These are phyloP conservation scores for Sordariomycetes sp. DNA, from an alignment of 2,329 filamentous ascomycete species.

Conservation along the genomic window DNA sequence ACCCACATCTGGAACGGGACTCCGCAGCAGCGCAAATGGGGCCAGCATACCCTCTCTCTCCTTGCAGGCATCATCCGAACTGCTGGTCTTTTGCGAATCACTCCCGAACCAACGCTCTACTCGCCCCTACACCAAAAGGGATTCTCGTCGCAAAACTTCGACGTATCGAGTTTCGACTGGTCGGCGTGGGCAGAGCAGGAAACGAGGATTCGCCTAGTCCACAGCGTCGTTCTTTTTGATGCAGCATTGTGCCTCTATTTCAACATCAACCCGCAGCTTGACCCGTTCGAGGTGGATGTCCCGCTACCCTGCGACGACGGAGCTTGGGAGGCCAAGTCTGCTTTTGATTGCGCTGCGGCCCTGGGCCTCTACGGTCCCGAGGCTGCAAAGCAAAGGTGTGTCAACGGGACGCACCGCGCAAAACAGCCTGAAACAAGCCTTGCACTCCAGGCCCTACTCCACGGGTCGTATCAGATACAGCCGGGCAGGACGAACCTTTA, in stretches of 20 bases:
- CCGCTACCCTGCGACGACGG: slow-evolving; percentile 65
- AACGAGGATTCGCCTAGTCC: slow-evolving; percentile 53
- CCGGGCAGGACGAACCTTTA: slow-evolving; percentile 59
- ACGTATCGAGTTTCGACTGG: slow-evolving; percentile 52
- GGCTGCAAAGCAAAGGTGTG: slow-evolving; percentile 44
- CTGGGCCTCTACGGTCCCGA: slow-evolving; percentile 51
- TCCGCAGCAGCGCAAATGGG: slow-evolving; percentile 50
- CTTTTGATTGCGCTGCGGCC: slow-evolving; percentile 51
- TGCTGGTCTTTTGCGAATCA: slow-evolving; percentile 43
- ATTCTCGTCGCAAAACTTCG: slow-evolving; percentile 32
- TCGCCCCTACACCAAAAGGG: slow-evolving; percentile 51
- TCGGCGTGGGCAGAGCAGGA: slow-evolving; percentile 60
- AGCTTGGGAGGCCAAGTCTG: slow-evolving; percentile 56
- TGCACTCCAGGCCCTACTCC: slow-evolving; percentile 50
- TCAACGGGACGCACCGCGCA: slow-evolving; percentile 49
- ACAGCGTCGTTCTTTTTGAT: slow-evolving; percentile 54
- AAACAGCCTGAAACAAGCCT: slow-evolving; percentile 56
- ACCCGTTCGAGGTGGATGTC: slow-evolving; percentile 52
- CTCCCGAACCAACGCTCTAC: slow-evolving; percentile 34
- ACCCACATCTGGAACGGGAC: slow-evolving; percentile 63
- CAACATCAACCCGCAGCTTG: slow-evolving; percentile 53
- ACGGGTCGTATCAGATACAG: slow-evolving; percentile 47
- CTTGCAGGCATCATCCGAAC: slow-evolving; percentile 47
- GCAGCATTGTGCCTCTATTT: slow-evolving; percentile 60
- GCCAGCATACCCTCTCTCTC: slow-evolving; percentile 46